Evolutionary conservation across 345 rosid genomes (phyloP).

Genomic region (Nephelium lappaceum): DNA sequence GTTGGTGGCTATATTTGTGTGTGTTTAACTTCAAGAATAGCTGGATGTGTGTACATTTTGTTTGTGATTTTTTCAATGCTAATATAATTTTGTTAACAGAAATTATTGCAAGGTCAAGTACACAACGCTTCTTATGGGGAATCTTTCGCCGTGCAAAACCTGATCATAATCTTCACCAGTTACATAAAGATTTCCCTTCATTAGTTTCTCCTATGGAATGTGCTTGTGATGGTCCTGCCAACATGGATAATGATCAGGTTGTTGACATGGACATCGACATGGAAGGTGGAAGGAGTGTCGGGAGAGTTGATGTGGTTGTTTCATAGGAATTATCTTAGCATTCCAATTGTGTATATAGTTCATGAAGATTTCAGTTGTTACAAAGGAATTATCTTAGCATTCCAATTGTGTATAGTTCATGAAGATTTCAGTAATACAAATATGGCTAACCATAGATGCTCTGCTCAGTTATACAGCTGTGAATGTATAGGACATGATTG

Average conservation of each 20-base stretch:
- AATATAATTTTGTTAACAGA: constrained; percentile 23
- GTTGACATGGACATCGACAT: constrained; percentile 44
- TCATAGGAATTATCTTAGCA: constrained; percentile 11
- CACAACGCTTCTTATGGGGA: constrained; percentile 46
- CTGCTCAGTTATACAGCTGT: background rate
- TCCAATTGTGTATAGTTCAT: no score
- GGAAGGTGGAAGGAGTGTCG: constrained; percentile 33
- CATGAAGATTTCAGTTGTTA: no score
- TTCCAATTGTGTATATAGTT: no score
- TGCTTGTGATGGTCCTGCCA: constrained; percentile 10
- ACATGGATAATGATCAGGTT: background rate
- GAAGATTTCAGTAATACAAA: background rate
- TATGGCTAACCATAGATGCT: no score
- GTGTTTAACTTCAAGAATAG: background rate
- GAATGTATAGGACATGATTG: background rate
- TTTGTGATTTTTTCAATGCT: background rate
- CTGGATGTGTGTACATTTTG: constrained; percentile 9
- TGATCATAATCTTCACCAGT: constrained; percentile 15
- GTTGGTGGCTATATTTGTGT: background rate
- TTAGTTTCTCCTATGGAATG: constrained; percentile 4
- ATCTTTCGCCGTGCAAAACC: constrained; percentile 26
- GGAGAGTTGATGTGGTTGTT: constrained; percentile 28
- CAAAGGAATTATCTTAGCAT: no score
- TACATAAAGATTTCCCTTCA: constrained; percentile 2
- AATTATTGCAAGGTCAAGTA: constrained; percentile 24